phyloP scores from a whole-genome alignment of 768 basidiomycete genomes.

The Rhodotorula babjevae region DNA sequence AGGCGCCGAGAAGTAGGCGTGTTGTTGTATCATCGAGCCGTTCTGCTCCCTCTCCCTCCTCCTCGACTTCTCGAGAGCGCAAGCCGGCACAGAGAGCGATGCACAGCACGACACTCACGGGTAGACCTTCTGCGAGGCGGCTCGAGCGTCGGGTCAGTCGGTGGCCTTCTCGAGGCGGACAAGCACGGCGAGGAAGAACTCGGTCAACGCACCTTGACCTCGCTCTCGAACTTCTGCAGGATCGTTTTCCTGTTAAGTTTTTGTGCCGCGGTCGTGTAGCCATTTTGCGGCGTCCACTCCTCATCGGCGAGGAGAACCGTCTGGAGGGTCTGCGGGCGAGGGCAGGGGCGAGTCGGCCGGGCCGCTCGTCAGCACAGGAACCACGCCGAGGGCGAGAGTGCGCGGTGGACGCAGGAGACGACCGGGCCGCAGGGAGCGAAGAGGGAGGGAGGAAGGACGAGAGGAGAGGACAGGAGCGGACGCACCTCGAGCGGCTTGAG shows the following conservation, averaged over 20 bases:
- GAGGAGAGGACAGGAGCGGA: neutral
- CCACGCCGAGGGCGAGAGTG: too few relatives aligned
- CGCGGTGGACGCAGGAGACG: too few relatives aligned
- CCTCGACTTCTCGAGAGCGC: neutral
- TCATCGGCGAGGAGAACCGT: constrained; percentile 72
- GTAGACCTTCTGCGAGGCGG: neutral
- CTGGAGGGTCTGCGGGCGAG: constrained; percentile 50
- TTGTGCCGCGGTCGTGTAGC: constrained; percentile 82
- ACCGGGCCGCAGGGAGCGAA: too few relatives aligned
- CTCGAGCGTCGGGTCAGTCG: too few relatives aligned
- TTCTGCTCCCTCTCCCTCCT: neutral
- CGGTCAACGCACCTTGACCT: constrained; percentile 23
- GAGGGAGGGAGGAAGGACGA: neutral
- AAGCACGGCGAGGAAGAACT: neutral
- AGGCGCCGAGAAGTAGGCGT: neutral
- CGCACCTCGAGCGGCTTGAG: constrained; percentile 56
- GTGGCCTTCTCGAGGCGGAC: too few relatives aligned
- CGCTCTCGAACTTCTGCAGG: constrained; percentile 4
- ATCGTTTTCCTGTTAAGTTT: constrained; percentile 77
- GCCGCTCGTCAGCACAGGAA: too few relatives aligned
- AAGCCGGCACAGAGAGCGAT: neutral
- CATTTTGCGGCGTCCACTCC: constrained; percentile 89
- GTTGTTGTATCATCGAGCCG: neutral
- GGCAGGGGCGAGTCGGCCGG: constrained; percentile 60
- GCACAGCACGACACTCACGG: neutral